Evolutionary conservation across 306 rosid genomes (phyloP), one percentile per base, ranked within the genome.

Genomic region (Arachis stenosperma): DNA sequence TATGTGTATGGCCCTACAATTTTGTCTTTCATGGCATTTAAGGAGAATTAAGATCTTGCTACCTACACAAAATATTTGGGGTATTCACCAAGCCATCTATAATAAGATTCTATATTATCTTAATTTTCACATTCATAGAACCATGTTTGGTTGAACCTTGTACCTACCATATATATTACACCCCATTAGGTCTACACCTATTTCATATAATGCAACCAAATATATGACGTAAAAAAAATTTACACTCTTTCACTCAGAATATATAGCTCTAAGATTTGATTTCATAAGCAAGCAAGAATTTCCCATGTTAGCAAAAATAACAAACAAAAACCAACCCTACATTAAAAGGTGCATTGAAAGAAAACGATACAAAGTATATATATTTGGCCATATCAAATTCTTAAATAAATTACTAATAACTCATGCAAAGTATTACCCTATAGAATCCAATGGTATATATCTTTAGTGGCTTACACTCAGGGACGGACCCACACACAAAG

Each of bases 91-190:
- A 76, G 73, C 70, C 79, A 82, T 72, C 83, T 64, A 75, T 71
- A 65, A 40, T 66, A 69, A 75, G 84, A 84, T 84, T 71, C 68
- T 44, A 30, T 29, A 51, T 73, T 65, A 43, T 37, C 70, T 50
- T 68, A 75, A 8, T 71, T 51, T 67, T 67, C 77, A 55, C 64
- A 61, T 40, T 33, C 9, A 53, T 33, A 57, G 44, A 47, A 43
- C 9, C 17, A 60, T 54, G 69, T 57, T 74, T 61, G 48, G 79
- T 70, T 79, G 69, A 65, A 55, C 55, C 74, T 75, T 63, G 14
- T 65, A 70, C 79, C 78, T 65, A 65, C 75, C 67, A 27, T 74
- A 79, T 73, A 79, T 73, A 79, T 79, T 73, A 51, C 74, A 75
- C 74, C 77, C 53, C 61, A 46, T 47, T 60, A 11, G 40, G 61